Conservation (phyloP, 1,284 basidiomycete genomes). For the Marasmius oreades region DNA sequence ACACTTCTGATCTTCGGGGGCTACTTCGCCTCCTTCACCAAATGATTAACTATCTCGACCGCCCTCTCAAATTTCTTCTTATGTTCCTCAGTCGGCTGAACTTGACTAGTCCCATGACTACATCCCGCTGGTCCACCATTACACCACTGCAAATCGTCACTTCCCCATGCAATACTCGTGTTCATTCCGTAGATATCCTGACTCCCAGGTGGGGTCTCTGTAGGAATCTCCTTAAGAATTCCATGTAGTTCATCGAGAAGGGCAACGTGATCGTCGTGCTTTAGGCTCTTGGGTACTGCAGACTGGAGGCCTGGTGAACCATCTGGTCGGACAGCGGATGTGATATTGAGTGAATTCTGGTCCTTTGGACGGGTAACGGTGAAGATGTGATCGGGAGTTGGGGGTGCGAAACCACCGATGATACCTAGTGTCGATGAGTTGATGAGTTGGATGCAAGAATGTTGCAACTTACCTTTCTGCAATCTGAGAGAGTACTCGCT, state of each 20-base stretch:
- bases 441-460: neutral
- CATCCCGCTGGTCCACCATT: slow-evolving; percentile 64
- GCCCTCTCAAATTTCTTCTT: slow-evolving; percentile 64
- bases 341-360: slow-evolving; percentile 38
- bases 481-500: slow-evolving; percentile 35
- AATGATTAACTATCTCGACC: slow-evolving; percentile 57
- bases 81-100: slow-evolving; percentile 53
- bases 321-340: slow-evolving; percentile 41
- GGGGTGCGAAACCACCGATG: slow-evolving; percentile 68
- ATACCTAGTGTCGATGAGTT: slow-evolving; percentile 46
- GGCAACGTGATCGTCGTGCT: slow-evolving; percentile 32
- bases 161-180: slow-evolving; percentile 61
- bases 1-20: no score
- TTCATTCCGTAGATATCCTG: slow-evolving; percentile 70
- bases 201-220: slow-evolving; percentile 55
- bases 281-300: slow-evolving; percentile 41
- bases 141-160: slow-evolving; percentile 54
- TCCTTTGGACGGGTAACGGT: slow-evolving; percentile 41
- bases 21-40: slow-evolving; percentile 39
- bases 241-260: slow-evolving; percentile 53
- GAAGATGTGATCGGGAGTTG: slow-evolving; percentile 54
- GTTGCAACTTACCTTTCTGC: slow-evolving; percentile 29
- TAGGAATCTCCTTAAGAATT: slow-evolving; percentile 56
- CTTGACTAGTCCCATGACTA: slow-evolving; percentile 43
- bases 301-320: slow-evolving; percentile 45